Conservation (phyloP, 495 filamentous ascomycete genomes). For the Aspergillus ostianus region DNA sequence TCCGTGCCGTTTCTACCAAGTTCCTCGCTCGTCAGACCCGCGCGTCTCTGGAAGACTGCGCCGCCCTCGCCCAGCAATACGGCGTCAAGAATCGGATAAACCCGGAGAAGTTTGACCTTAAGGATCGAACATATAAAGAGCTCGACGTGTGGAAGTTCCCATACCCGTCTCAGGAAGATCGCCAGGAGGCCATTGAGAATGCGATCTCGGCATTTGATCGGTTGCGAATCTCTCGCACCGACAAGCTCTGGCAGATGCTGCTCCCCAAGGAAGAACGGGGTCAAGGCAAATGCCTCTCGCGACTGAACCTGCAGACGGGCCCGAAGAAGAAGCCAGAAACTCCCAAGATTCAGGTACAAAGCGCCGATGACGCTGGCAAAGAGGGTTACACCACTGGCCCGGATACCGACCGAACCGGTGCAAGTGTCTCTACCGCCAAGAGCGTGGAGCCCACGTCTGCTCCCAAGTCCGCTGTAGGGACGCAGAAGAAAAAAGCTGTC, state of each 20-base stretch:
- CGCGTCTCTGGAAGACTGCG: slow-evolving; percentile 55
- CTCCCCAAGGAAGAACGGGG: slow-evolving; percentile 72
- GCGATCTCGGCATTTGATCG: slow-evolving; percentile 81
- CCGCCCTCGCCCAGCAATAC: slow-evolving; percentile 52
- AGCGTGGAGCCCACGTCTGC: slow-evolving; percentile 49
- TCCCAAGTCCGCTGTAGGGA: slow-evolving; percentile 50
- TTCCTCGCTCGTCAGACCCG: slow-evolving; percentile 57
- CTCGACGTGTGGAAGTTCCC: slow-evolving; percentile 78
- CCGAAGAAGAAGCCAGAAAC: slow-evolving; percentile 50
- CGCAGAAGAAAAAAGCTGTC: slow-evolving; percentile 58
- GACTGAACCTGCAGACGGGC: slow-evolving; percentile 61
- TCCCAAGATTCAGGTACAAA: slow-evolving; percentile 58
- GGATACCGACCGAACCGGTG: slow-evolving; percentile 54
- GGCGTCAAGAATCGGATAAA: slow-evolving; percentile 59
- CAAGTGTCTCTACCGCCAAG: slow-evolving; percentile 36
- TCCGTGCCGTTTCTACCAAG: slow-evolving; percentile 56
- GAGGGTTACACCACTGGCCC: slow-evolving; percentile 43
- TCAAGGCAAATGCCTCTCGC: slow-evolving; percentile 77
- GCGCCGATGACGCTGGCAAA: slow-evolving; percentile 49
- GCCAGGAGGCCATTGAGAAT: slow-evolving; percentile 77
- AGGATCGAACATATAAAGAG: slow-evolving; percentile 74
- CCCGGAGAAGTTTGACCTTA: slow-evolving; percentile 63
- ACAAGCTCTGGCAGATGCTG: slow-evolving; percentile 78
- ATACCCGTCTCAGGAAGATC: slow-evolving; percentile 64
- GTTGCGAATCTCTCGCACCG: slow-evolving; percentile 66